Evolutionary conservation across 306 rosid species (phyloP).

Genomic region (Lablab purpureus): DNA sequence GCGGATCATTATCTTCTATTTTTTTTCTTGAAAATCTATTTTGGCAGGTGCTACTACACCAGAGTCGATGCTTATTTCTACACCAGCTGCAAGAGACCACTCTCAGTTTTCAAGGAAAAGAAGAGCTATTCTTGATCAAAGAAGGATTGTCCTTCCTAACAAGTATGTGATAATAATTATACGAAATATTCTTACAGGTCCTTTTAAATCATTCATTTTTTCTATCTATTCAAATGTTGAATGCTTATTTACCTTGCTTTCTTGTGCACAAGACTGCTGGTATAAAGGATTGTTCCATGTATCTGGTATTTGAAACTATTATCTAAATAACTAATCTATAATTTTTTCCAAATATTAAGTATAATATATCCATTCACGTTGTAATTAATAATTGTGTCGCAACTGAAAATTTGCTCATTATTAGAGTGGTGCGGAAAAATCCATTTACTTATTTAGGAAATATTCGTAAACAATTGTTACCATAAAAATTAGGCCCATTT

Average conservation of each 20-base stretch:
- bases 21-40: constrained; percentile 5
- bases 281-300: constrained; percentile 31
- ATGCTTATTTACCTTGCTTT: neutral
- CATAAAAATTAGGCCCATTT: neutral
- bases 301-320: constrained; percentile 6
- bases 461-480: neutral
- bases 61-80: constrained; percentile 54
- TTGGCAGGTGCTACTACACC: constrained; percentile 61
- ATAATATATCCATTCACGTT: neutral
- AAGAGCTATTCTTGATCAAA: constrained; percentile 61
- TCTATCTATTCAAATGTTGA: constrained; percentile 17
- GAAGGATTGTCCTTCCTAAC: constrained; percentile 54
- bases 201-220: constrained; percentile 36
- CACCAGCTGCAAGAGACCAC: constrained; percentile 65
- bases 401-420: neutral
- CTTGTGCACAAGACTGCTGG: constrained; percentile 9
- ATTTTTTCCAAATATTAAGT: neutral
- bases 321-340: neutral
- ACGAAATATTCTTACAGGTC: constrained; percentile 3
- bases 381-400: neutral
- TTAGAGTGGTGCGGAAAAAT: neutral
- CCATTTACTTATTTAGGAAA: neutral
- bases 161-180: constrained; percentile 60
- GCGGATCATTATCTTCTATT: constrained; percentile 8
- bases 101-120: constrained; percentile 64